Evolutionary conservation across 371 early-diverging fungal species (phyloP), one percentile per base, ranked within the genome.

Genomic region (Lichtheimia corymbifera): DNA sequence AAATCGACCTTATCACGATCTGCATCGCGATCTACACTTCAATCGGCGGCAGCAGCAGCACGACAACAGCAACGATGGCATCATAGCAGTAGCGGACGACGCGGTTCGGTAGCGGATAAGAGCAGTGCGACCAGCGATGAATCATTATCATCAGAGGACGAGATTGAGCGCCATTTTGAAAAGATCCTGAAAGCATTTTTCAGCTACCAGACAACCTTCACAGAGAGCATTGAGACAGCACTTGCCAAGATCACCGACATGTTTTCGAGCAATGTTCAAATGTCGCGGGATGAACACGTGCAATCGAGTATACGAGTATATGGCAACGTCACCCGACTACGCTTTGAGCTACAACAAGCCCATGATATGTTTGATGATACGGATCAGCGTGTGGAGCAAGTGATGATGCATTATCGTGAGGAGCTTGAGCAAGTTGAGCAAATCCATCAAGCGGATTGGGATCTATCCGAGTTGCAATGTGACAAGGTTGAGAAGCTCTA

Each of bases 311-410:
- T 43, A 15, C 64, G 42, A 6, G 50, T 77, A 0, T 65, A 72
- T 24, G 58, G 55, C 0, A 76, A 66, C 4, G 75, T 80, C 9
- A 68, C 69, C 15, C 73, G 70, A 28, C 62, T 84, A n/a, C 76
- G 81, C 15, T 73, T 62, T 24, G 83, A 86, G 41, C 63, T 86
- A 9, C 75, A 77, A 22, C 80, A 83, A 61, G 83, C 84, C 0
- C 82, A 84, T 50, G 82, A 83, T 25, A 80, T 86, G 70, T 72
- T 86, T 66, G 82, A 80, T 64, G 66, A 70, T 12, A 80, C 86
- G 5, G 83, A 84, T 45, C 75, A 83, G 40, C 70, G 80, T 17
- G 75, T 76, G 11, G 81, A 80, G 54, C 77, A 77, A 40, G 83
- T 82, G 25, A 77, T 83, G 74, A 66, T 79, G 41, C 71, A 75